Evolutionary conservation across 2,329 filamentous ascomycete species (phyloP), one percentile per base, ranked within the genome.

Genomic region (Lasiodiplodia theobromae): DNA sequence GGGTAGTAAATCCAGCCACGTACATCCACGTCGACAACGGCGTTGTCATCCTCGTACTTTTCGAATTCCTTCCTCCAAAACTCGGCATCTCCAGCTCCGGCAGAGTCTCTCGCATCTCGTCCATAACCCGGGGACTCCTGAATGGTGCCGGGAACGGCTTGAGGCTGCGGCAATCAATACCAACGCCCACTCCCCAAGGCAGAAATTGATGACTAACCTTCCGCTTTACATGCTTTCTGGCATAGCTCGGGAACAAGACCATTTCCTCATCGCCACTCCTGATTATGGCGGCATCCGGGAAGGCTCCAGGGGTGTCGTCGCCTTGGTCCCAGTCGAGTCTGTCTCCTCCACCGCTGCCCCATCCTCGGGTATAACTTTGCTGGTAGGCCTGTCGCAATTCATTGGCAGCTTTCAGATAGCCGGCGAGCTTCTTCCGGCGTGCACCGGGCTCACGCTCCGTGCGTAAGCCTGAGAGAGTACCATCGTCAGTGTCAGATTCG

Each of bases 1-100:
- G 95, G 95, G 49, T 89, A 89, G 79, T 97, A 99, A 64, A 98
- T 88, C 96, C 96, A 99, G 16, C 96, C 96, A 73, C 95, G 87
- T 28, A 99, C 93, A 77, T 99, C 95, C 6, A 98, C 93, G 76
- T 98, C 95, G 1, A 97, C 92, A 4, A 97, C 84, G 0, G 94
- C 93, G 77, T 91, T 92, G 74, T 94, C 90, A 69, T 95, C 90
- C 77, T 97, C 92, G 66, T 91, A 87, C 70, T 87, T 87, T 68
- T 94, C 89, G 92, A 92, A 97, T 75, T 95, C 89, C 67, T 88
- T 83, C 52, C 86, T 87, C 90, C 92, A 95, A 77, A 91, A 94
- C 49, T 93, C 89, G 54, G 89, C 86, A 71, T 93, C 89, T 54
- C 84, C 85, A 38, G 86, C 82, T 1, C 80, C 78, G 71, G 81